Percentiles rank a stretch among this genome's conserved stretches.
Conservation (phyloP, 768 basidiomycete genomes). For the Gelatoporia subvermispora region DNA sequence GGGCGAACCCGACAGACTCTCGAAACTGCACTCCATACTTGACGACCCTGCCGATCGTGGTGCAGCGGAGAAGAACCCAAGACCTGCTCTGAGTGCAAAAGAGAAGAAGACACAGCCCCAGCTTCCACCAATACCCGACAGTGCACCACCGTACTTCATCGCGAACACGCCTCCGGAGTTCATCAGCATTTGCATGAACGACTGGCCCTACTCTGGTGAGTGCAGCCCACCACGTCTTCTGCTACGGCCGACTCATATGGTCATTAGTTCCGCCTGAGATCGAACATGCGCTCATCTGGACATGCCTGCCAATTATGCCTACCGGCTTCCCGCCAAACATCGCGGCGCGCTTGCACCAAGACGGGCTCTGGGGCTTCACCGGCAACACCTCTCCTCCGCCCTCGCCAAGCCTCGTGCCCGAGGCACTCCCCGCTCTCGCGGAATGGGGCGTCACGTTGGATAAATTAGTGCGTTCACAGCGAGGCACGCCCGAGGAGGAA, state of each 20-base stretch:
- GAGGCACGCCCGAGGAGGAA: slow-evolving; percentile 50
- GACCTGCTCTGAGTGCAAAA: no score
- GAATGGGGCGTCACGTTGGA: slow-evolving; percentile 71
- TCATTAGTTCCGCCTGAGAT: slow-evolving; percentile 59
- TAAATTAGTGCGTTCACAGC: slow-evolving; percentile 48
- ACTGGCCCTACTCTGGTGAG: slow-evolving; percentile 86
- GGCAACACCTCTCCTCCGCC: slow-evolving; percentile 50
- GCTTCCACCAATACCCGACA: slow-evolving; percentile 27
- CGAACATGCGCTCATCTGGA: slow-evolving; percentile 78
- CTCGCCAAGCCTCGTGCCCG: slow-evolving; percentile 52
- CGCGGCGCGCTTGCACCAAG: slow-evolving; percentile 56
- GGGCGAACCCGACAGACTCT: slow-evolving; percentile 64
- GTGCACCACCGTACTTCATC: slow-evolving; percentile 58
- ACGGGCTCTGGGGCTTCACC: slow-evolving; percentile 83
- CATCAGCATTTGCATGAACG: slow-evolving; percentile 72
- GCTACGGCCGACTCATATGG: not conserved
- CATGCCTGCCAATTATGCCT: slow-evolving; percentile 66
- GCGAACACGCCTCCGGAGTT: slow-evolving; percentile 52
- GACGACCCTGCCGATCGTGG: slow-evolving; percentile 20
- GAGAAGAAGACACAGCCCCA: not conserved
- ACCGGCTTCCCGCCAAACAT: slow-evolving; percentile 46
- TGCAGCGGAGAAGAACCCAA: not conserved
- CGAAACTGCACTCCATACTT: slow-evolving; percentile 54
- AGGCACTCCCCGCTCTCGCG: slow-evolving; percentile 55
- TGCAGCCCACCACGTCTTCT: not conserved